Evolutionary conservation across 306 rosid genomes (phyloP).

Genomic region (Citrullus amarus): DNA sequence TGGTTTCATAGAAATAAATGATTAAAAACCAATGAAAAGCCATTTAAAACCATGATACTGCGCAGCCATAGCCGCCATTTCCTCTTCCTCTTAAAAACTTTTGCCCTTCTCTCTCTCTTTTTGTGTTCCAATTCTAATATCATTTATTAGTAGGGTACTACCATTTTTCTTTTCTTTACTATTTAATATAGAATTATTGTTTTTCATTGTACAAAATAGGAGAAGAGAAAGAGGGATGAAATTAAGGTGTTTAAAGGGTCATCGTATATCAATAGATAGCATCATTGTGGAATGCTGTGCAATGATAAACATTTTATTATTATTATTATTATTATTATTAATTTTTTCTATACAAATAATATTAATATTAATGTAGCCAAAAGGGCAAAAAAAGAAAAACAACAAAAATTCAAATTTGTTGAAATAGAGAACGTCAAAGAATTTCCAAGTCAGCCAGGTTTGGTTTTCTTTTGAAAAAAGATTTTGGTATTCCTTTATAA

Average conservation of each 20-base stretch:
- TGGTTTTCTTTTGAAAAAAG: too few species aligned
- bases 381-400: background rate
- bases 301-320: conserved; percentile 11
- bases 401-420: too few species aligned
- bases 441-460: too few species aligned
- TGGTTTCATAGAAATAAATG: conserved; percentile 8
- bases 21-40: conserved; percentile 6
- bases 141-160: background rate
- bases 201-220: background rate
- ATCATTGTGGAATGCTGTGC: conserved; percentile 15
- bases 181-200: background rate
- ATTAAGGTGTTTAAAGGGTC: conserved; percentile 26
- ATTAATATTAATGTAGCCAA: background rate
- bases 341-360: background rate
- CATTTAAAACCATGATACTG: conserved; percentile 17
- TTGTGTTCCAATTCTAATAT: background rate
- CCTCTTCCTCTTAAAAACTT: background rate
- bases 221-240: background rate
- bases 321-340: background rate
- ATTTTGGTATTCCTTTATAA: too few species aligned
- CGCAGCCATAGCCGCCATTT: conserved; percentile 91
- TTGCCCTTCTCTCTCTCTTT: background rate
- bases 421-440: too few species aligned
- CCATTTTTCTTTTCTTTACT: background rate
- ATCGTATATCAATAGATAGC: background rate